Evolutionary conservation across 768 basidiomycete species (phyloP).

Genomic region (Leccinum truebloodii): DNA sequence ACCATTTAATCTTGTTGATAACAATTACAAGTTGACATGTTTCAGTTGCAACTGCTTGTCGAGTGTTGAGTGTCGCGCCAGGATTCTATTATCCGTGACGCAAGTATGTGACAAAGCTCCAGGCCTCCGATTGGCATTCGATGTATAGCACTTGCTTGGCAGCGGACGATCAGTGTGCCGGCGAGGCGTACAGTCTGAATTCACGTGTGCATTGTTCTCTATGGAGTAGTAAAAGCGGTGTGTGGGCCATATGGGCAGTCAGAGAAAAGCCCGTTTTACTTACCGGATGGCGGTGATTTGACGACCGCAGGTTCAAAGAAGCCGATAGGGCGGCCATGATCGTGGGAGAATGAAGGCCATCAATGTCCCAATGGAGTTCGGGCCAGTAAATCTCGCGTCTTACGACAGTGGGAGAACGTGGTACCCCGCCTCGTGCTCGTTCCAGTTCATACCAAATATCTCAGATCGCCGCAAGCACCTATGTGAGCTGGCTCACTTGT

Average conservation of each 20-base stretch:
- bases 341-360: not conserved
- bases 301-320: not conserved
- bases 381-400: not conserved
- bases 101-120: too few relatives aligned
- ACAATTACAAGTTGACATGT: too few relatives aligned
- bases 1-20: too few relatives aligned
- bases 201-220: not conserved
- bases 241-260: not conserved
- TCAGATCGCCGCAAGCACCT: not conserved
- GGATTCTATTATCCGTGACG: too few relatives aligned
- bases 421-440: not conserved
- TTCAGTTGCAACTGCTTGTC: too few relatives aligned
- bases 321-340: not conserved
- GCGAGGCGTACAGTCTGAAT: too few relatives aligned
- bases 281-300: not conserved
- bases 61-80: too few relatives aligned
- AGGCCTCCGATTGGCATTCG: too few relatives aligned
- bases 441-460: not conserved
- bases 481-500: conserved; percentile 7
- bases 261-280: not conserved
- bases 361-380: not conserved
- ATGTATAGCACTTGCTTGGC: too few relatives aligned
- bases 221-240: not conserved
- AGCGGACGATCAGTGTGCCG: too few relatives aligned
- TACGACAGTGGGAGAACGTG: not conserved